A percentile compares a stretch with the other conserved stretches of the same genome.
phyloP scores from a whole-genome alignment of 768 basidiomycete species.

The Udeniomyces megalosporus region DNA sequence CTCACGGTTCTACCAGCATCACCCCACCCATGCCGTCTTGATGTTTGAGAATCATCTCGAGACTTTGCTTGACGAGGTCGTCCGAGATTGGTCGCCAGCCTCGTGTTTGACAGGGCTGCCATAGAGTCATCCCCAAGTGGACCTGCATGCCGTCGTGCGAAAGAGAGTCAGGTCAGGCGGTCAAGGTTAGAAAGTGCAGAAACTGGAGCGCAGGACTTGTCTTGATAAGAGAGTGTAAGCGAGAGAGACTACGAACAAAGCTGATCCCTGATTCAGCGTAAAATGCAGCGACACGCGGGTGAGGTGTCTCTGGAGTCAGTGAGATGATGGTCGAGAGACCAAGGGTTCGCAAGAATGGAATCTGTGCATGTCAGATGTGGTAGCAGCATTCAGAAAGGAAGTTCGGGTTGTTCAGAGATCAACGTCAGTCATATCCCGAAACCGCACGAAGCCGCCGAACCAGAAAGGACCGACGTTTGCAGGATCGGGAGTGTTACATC shows the following conservation, averaged over 20 bases:
- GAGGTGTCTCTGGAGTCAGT: slow-evolving; percentile 26
- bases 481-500: slow-evolving; percentile 23
- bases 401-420: not conserved
- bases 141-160: slow-evolving; percentile 13
- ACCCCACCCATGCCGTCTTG: slow-evolving; percentile 21
- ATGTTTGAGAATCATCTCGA: slow-evolving; percentile 23
- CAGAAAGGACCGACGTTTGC: slow-evolving; percentile 19
- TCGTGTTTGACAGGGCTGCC: slow-evolving; percentile 17
- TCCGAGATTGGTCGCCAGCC: slow-evolving; percentile 27
- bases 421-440: too few species aligned
- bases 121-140: slow-evolving; percentile 23
- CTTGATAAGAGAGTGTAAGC: not conserved
- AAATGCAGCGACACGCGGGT: slow-evolving; percentile 21
- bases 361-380: too few species aligned
- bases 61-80: slow-evolving; percentile 23
- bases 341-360: slow-evolving; percentile 23
- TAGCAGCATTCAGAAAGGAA: not conserved
- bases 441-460: too few species aligned
- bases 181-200: too few species aligned
- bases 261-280: slow-evolving; percentile 18
- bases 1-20: too few species aligned
- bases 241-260: slow-evolving; percentile 23
- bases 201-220: too few species aligned
- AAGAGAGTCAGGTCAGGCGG: not conserved
- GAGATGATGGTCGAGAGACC: slow-evolving; percentile 24